Evolutionary conservation across 2,329 filamentous ascomycete genomes (phyloP).

Genomic region (Fusarium brevicatenulatum): DNA sequence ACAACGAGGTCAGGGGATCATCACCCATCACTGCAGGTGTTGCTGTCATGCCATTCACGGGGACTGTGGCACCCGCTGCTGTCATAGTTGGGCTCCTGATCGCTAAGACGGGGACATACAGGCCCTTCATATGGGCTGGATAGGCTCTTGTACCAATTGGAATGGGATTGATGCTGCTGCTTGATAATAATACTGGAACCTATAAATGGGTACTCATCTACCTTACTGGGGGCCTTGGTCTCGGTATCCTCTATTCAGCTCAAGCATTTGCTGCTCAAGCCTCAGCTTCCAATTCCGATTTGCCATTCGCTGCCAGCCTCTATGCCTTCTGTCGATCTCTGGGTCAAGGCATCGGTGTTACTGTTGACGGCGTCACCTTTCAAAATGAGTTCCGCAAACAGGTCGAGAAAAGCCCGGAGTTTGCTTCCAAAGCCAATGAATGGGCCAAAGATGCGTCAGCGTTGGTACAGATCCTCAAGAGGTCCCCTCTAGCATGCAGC

Average conservation of each 20-base stretch:
- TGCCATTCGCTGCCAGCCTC: constrained; percentile 65
- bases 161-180: constrained; percentile 63
- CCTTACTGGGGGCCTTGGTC: constrained; percentile 67
- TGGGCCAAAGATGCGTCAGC: constrained; percentile 68
- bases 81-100: constrained; percentile 66
- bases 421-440: constrained; percentile 54
- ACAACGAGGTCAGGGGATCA: constrained; percentile 37
- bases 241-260: constrained; percentile 72
- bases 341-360: constrained; percentile 73
- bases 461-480: constrained; percentile 58
- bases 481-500: constrained; percentile 52
- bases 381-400: constrained; percentile 70
- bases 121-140: constrained; percentile 69
- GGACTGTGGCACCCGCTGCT: constrained; percentile 71
- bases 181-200: constrained; percentile 60
- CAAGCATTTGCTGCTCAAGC: constrained; percentile 73
- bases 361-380: constrained; percentile 74
- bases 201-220: constrained; percentile 70
- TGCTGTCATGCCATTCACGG: constrained; percentile 66
- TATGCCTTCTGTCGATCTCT: constrained; percentile 70
- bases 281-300: constrained; percentile 52
- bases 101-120: constrained; percentile 66
- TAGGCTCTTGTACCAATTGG: constrained; percentile 71
- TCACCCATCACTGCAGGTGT: constrained; percentile 52
- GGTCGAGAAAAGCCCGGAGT: constrained; percentile 58